A percentile compares a stretch with the other conserved stretches of the same genome.
Evolutionary conservation across 331 rosid species (phyloP).

Genomic region (Pyrus hybrid): DNA sequence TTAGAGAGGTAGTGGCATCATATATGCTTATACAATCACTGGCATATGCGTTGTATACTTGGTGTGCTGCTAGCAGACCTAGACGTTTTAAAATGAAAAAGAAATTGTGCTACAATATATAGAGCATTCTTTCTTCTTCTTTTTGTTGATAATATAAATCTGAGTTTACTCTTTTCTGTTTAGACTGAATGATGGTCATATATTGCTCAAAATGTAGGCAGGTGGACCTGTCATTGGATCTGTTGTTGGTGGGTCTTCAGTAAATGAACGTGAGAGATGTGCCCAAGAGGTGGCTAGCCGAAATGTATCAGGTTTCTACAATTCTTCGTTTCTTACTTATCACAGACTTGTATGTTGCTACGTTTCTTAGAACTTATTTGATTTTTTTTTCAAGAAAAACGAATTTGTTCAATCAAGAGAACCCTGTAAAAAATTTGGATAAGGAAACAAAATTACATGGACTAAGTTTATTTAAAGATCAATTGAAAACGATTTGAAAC

Average conservation of each 20-base stretch:
- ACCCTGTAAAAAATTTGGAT: neutral
- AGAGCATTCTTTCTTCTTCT: neutral
- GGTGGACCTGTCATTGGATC: constrained; percentile 77
- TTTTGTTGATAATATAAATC: neutral
- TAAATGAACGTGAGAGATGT: constrained; percentile 74
- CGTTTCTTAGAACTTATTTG: neutral
- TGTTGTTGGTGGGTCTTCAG: constrained; percentile 73
- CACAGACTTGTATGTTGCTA: neutral
- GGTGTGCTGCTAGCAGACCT: neutral
- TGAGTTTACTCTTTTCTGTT: neutral
- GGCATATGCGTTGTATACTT: neutral
- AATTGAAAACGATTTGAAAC: neutral
- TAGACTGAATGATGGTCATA: neutral
- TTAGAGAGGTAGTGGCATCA: neutral
- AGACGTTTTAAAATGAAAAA: neutral
- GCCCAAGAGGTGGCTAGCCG: constrained; percentile 74
- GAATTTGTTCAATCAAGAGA: neutral
- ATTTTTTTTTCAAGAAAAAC: neutral
- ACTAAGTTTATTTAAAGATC: neutral
- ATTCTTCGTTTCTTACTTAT: neutral
- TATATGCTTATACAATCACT: neutral
- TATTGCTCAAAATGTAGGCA: constrained; percentile 41
- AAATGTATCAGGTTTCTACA: constrained; percentile 60
- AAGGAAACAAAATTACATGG: neutral
- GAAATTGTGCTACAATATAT: neutral